A percentile compares a stretch with the other conserved stretches of the same genome.
phyloP scores from a whole-genome alignment of 2,329 filamentous ascomycete species.

The Fusarium nanum region DNA sequence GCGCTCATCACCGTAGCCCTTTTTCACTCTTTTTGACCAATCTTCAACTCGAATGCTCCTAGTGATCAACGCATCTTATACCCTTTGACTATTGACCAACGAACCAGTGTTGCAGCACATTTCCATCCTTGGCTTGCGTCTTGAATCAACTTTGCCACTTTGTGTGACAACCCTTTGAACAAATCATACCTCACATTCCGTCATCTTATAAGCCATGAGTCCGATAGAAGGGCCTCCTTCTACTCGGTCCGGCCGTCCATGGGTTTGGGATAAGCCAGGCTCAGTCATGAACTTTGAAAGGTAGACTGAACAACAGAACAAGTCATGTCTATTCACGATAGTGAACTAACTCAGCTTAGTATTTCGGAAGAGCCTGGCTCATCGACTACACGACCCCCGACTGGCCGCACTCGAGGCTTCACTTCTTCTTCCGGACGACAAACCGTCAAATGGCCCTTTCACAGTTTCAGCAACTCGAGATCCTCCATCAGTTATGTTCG shows the following conservation, averaged over 20 bases:
- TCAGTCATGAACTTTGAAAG: conserved; percentile 45
- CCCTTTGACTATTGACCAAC: conserved; percentile 31
- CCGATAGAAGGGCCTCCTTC: conserved; percentile 44
- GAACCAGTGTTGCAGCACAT: conserved; percentile 39
- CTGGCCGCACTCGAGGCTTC: conserved; percentile 44
- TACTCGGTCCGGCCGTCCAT: conserved; percentile 38
- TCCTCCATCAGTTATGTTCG: conserved; percentile 40
- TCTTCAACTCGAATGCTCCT: conserved; percentile 3
- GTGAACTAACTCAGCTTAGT: conserved; percentile 30
- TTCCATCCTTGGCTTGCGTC: conserved; percentile 11
- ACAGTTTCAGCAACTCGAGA: conserved; percentile 46
- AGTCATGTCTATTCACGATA: conserved; percentile 16
- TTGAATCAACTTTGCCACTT: conserved; percentile 19
- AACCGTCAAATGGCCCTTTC: conserved; percentile 46
- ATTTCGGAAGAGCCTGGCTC: conserved; percentile 45
- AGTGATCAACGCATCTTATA: conserved; percentile 31
- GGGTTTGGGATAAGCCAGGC: conserved; percentile 42
- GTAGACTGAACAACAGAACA: conserved; percentile 21
- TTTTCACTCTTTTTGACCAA: conserved; percentile 23
- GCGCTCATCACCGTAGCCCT: conserved; percentile 41
- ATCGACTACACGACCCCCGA: conserved; percentile 30
- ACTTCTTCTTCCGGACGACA: conserved; percentile 45
- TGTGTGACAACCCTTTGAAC: conserved; percentile 15
- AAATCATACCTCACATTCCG: conserved; percentile 14
- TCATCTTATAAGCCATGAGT: conserved; percentile 18